Base-by-base conservation (phyloP, 2,329 filamentous ascomycete species). In the Sporothrix humicola region DNA sequence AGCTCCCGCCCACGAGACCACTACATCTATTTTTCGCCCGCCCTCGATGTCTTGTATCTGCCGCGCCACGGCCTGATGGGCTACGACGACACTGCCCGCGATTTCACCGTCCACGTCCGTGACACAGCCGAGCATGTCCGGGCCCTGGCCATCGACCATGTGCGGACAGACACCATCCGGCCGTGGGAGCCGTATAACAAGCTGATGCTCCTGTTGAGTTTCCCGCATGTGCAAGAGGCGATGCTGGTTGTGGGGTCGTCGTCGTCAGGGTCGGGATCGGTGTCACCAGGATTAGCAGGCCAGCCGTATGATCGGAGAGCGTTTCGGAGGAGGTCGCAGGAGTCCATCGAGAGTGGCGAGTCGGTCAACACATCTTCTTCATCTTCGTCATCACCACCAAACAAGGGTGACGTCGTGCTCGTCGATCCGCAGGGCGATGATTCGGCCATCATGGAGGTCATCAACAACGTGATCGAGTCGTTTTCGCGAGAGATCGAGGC, bases 141-240 rank as follows among this genome's bases (percentile, higher is more conserved):
- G 59, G 79, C 81, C 48, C 79, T 87, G 7, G 85, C 84, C 2
- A 80, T 87, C 65, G 85, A 87, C 77, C 82, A 85, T 72, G 83
- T 86, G 48, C 80, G 80, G 42, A 79, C 82, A 17, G 79, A 82
- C 48, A 80, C 85, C 70, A 82, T 85, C 68, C 79, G 84, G 50
- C 85, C 84, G 17, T 86, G 85, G 85, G 85, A 87, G 79, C 83
- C 82, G 12, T 87, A 86, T 79, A 85, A 85, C 79, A 86, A 86
- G 79, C 83, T 84, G 46, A 81, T 81, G 31, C 77, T 86, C 58
- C 81, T 86, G 71, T 79, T 83, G 63, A 82, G 81, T 71, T 86
- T 85, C 68, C 80, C 80, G 1, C 77, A 80, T 37, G 77, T 83
- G 44, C 77, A 80, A 74, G 81, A 84, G 77, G 80, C 82, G 58